Evolutionary conservation across 495 filamentous ascomycete genomes (phyloP), one percentile per base, ranked within the genome.

Genomic region (Lichenothelia convexa): DNA sequence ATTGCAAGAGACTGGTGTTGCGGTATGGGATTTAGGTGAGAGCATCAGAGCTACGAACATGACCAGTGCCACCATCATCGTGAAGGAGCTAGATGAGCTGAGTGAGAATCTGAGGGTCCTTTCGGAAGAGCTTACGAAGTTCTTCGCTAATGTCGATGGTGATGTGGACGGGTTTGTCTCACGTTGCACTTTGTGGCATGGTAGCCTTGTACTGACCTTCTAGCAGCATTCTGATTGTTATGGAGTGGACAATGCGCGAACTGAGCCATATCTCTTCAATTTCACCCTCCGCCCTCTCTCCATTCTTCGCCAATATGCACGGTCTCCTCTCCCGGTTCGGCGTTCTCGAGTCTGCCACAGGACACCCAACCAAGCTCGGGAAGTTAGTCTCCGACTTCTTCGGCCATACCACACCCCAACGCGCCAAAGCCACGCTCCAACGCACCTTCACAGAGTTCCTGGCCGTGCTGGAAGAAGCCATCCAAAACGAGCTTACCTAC

Each of bases 181-280:
- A 20, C 15, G 12, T 23, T 18, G 8, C 24, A 42, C 15, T 8
- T 30, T 9, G 7, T 27, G 7, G 24, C 24, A 27, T 7, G 24
- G 7, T 13, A 7, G 39, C 9, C 6, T 39, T 34, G 38, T 51
- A 34, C 40, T 23, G 4, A 18, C 22, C 9, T 8, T 5, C 7
- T 27, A 7, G n/a, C 24, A 71, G 76, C 36, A 89, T 93, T 39
- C 63, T 93, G 19, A 76, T 87, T 29, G 80, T 86, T 11, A 93
- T 93, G 83, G 82, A 91, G 53, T 93, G 85, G 85, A 80, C 82
- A 21, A 75, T 77, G 48, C 75, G 81, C 33, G 82, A 93, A 56
- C 68, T 93, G 7, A 51, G 61, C 47, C 18, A 48, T 50, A 50
- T 75, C n/a, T 62, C 64, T 4, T 56, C 57, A 8, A 55, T 61